Evolutionary conservation across 257 asterid genomes (phyloP).

Genomic region (Nicotiana knightiana): DNA sequence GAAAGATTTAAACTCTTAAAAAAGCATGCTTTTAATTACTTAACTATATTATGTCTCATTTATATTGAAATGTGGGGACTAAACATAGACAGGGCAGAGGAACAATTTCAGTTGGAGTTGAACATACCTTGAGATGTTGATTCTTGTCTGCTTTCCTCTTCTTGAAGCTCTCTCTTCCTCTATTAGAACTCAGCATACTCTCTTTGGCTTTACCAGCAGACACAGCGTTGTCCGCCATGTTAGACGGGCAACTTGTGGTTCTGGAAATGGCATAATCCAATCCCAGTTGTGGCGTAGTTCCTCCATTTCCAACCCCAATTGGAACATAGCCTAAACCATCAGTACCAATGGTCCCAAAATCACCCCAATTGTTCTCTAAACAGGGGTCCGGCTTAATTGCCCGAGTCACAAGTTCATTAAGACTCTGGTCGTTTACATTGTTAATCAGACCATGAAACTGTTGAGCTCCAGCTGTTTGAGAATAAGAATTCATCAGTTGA

Average conservation of each 20-base stretch:
- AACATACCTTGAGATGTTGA: slow-evolving; percentile 39
- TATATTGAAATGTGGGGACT: background rate
- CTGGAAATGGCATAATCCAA: slow-evolving; percentile 34
- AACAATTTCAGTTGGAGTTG: background rate
- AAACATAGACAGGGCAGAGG: background rate
- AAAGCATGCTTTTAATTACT: background rate
- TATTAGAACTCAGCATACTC: slow-evolving; percentile 22
- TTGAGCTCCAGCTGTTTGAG: slow-evolving; percentile 13
- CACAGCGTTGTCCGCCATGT: slow-evolving; percentile 19
- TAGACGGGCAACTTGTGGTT: slow-evolving; percentile 57
- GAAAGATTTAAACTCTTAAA: background rate
- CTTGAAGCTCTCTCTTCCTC: slow-evolving; percentile 42
- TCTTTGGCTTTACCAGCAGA: slow-evolving; percentile 20
- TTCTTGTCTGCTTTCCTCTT: slow-evolving; percentile 55
- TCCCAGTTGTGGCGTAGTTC: slow-evolving; percentile 24
- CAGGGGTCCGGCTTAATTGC: slow-evolving; percentile 54
- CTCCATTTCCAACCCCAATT: slow-evolving; percentile 18
- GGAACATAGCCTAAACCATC: slow-evolving; percentile 11
- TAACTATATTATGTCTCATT: background rate
- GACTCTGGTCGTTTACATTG: slow-evolving; percentile 32
- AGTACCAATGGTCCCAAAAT: slow-evolving; percentile 16
- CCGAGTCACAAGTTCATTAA: slow-evolving; percentile 29
- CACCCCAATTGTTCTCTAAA: slow-evolving; percentile 18
- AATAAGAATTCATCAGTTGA: slow-evolving; percentile 14
- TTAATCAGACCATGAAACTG: slow-evolving; percentile 15